Evolutionary conservation across 164 flowering plant genomes (phyloP).

Genomic region (Vitis amurensis): DNA sequence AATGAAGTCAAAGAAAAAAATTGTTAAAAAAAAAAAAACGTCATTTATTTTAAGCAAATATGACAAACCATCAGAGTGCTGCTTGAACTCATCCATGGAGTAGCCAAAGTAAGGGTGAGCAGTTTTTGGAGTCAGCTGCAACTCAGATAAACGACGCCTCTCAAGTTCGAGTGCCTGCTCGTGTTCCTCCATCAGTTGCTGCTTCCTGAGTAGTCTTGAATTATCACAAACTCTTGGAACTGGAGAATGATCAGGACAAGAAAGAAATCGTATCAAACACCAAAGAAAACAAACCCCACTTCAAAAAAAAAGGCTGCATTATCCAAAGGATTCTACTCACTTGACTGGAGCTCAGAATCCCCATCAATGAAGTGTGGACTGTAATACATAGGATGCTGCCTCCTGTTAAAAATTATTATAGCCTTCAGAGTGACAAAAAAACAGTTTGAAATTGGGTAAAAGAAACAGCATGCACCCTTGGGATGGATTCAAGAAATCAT

Average conservation of each 20-base stretch:
- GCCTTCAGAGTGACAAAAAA: no score
- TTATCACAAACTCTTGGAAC: conserved; percentile 48
- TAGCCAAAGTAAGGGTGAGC: conserved; percentile 36
- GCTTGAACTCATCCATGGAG: conserved; percentile 43
- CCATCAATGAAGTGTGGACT: conserved; percentile 38
- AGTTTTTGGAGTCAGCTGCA: conserved; percentile 44
- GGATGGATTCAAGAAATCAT: no score
- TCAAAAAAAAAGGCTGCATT: neutral
- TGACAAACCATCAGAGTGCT: conserved; percentile 39
- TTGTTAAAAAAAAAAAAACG: neutral
- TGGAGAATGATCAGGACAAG: conserved; percentile 6
- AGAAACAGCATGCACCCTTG: no score
- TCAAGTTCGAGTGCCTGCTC: conserved; percentile 61
- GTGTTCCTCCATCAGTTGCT: conserved; percentile 51
- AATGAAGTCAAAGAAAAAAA: neutral
- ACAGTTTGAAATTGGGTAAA: no score
- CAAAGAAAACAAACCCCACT: neutral
- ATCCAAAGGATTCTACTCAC: conserved; percentile 34
- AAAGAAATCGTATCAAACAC: neutral
- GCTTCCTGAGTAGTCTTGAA: conserved; percentile 49
- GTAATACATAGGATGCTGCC: conserved; percentile 37
- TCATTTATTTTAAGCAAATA: neutral
- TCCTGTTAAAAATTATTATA: no score
- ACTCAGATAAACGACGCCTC: conserved; percentile 42
- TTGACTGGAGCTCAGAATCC: conserved; percentile 50